These are phyloP conservation scores for Acacia melanoxylon DNA, from an alignment of 306 rosid genomes.

Conservation along the genomic window DNA sequence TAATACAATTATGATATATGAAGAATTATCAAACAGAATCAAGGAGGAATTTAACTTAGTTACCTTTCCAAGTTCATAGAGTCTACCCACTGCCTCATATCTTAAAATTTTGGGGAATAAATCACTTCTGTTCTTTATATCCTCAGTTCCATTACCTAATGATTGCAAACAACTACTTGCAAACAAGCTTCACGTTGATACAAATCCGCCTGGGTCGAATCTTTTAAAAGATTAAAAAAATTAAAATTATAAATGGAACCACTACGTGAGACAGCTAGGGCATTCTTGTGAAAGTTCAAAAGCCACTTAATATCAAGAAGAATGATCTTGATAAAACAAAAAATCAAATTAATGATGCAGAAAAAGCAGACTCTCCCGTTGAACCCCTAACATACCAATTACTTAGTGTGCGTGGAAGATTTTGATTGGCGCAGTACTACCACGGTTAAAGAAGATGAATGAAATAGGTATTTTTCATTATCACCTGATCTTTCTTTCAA, in stretches of 20 bases:
- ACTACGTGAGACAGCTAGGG: not conserved
- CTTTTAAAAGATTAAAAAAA: not conserved
- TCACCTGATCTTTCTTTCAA: no score
- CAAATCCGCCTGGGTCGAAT: not conserved
- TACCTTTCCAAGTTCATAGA: conserved; percentile 81
- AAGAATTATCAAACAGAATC: conserved; percentile 11
- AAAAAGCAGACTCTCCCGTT: no score
- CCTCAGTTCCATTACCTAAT: conserved; percentile 59
- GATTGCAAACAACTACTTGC: conserved; percentile 33
- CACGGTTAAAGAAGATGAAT: no score
- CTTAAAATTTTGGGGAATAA: conserved; percentile 71
- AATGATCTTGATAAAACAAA: not conserved
- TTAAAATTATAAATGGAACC: not conserved
- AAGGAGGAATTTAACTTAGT: conserved; percentile 7
- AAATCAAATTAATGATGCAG: no score
- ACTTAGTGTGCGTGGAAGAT: no score
- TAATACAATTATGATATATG: not conserved
- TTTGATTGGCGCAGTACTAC: no score
- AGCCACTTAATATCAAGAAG: not conserved
- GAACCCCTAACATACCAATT: no score
- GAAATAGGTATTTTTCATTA: no score
- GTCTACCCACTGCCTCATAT: conserved; percentile 84
- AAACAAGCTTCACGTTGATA: not conserved
- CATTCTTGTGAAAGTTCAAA: not conserved
- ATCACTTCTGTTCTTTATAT: conserved; percentile 51